Conservation (phyloP, 139 green algal species). For the Ettlia oleoabundans region DNA sequence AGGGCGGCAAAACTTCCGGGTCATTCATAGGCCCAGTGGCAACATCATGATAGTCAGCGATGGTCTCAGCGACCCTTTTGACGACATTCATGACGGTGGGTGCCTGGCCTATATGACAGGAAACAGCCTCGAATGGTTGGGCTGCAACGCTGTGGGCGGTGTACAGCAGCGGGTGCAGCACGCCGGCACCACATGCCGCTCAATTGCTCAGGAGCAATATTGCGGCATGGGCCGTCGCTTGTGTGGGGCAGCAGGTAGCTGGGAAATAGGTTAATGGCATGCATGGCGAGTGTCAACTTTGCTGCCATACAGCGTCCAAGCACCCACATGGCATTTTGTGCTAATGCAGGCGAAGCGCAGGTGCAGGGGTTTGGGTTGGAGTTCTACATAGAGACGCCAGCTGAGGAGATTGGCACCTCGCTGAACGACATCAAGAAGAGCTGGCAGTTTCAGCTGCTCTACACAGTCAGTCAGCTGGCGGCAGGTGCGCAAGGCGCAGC, state of each 20-base stretch:
- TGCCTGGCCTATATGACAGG: no score
- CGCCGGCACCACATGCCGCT: no score
- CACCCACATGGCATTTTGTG: no score
- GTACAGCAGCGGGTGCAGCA: no score
- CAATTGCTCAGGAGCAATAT: not conserved
- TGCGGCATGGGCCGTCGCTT: no score
- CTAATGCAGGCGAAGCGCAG: conserved; percentile 55
- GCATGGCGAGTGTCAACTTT: no score
- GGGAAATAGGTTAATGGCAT: no score
- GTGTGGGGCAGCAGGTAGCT: no score
- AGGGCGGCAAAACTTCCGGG: conserved; percentile 50
- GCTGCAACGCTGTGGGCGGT: no score
- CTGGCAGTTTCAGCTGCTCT: conserved; percentile 73
- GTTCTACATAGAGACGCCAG: conserved; percentile 70
- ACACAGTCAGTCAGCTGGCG: conserved; percentile 67
- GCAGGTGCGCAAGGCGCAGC: no score
- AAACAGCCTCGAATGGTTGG: no score
- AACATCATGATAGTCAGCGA: conserved; percentile 62
- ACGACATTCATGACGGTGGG: conserved; percentile 59
- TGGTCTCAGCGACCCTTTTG: conserved; percentile 65
- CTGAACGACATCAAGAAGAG: conserved; percentile 53
- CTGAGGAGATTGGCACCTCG: conserved; percentile 48
- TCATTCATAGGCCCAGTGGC: conserved; percentile 53
- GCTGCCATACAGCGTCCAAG: no score
- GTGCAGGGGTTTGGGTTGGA: conserved; percentile 71